A percentile compares a stretch with the other conserved stretches of the same genome.
These are phyloP conservation scores for Rhizopogon parksii DNA, from an alignment of 1,284 basidiomycete species.

Conservation along the genomic window DNA sequence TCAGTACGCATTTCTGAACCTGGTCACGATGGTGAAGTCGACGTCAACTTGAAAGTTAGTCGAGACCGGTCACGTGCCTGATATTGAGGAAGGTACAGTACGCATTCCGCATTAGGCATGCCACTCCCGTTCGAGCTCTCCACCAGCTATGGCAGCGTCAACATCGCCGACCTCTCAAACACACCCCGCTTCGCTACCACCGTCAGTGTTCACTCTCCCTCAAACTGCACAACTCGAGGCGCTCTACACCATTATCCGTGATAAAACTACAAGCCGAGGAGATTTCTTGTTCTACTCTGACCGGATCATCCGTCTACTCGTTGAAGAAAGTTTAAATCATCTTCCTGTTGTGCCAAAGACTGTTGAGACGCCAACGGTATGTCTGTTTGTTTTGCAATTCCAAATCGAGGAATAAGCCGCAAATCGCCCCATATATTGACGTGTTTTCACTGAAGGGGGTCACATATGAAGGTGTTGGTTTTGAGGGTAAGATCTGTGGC, in stretches of 20 bases:
- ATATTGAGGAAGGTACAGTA: too few species aligned
- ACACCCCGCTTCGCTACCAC: conserved; percentile 44
- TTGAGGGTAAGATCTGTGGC: conserved; percentile 92
- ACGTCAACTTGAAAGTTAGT: too few species aligned
- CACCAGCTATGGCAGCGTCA: conserved; percentile 15
- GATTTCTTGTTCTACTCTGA: conserved; percentile 98
- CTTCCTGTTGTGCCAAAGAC: conserved; percentile 85
- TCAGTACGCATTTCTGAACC: too few species aligned
- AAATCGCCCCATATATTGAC: background rate
- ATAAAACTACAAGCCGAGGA: conserved; percentile 79
- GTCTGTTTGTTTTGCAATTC: conserved; percentile 12
- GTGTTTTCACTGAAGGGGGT: conserved; percentile 48
- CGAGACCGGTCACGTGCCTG: too few species aligned
- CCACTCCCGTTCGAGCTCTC: background rate
- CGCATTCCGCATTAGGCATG: too few species aligned
- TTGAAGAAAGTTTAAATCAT: conserved; percentile 91
- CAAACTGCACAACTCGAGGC: conserved; percentile 93
- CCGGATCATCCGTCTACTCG: conserved; percentile 67
- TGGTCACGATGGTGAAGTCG: too few species aligned
- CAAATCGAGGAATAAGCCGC: background rate
- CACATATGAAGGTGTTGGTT: conserved; percentile 81
- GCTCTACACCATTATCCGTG: conserved; percentile 90
- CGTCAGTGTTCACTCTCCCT: conserved; percentile 78
- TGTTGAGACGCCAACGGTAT: conserved; percentile 72
- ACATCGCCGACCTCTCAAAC: conserved; percentile 24